A percentile compares a stretch with the other conserved stretches of the same genome.
Conservation (phyloP, 495 filamentous ascomycete species). For the Delitschia confertaspora region DNA sequence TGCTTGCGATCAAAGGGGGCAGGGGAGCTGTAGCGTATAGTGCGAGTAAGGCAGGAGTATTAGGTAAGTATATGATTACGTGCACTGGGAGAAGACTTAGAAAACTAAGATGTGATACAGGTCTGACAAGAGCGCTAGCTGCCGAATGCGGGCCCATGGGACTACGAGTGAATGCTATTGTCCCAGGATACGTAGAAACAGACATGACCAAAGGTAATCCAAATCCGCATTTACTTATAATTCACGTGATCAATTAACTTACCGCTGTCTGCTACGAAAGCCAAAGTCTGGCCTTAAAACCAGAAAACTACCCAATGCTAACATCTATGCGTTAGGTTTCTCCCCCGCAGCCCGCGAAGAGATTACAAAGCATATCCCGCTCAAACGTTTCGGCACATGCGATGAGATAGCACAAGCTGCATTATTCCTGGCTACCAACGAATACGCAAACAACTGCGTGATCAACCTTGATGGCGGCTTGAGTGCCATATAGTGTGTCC, state of each 20-base stretch:
- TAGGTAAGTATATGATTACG: slow-evolving; percentile 54
- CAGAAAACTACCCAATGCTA: neutral
- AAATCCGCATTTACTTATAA: no score
- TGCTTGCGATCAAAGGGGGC: slow-evolving; percentile 56
- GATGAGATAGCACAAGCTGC: slow-evolving; percentile 75
- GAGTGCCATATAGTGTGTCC: slow-evolving; percentile 42
- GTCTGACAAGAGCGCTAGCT: slow-evolving; percentile 60
- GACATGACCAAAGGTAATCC: slow-evolving; percentile 66
- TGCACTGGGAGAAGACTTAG: neutral
- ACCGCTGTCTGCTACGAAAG: no score
- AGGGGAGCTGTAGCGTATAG: slow-evolving; percentile 63
- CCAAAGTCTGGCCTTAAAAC: neutral
- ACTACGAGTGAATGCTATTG: slow-evolving; percentile 67
- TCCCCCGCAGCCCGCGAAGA: slow-evolving; percentile 1
- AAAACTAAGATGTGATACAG: slow-evolving; percentile 27
- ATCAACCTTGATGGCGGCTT: slow-evolving; percentile 80
- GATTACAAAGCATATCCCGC: slow-evolving; percentile 45
- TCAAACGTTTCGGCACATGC: slow-evolving; percentile 57
- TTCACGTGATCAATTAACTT: no score
- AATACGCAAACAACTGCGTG: slow-evolving; percentile 76
- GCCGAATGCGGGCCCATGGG: slow-evolving; percentile 49
- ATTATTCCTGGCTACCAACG: slow-evolving; percentile 64
- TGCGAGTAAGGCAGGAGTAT: slow-evolving; percentile 68
- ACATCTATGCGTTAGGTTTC: neutral
- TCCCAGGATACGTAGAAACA: slow-evolving; percentile 78